Evolutionary conservation across 257 asterid genomes (phyloP).

Genomic region (Lycium barbarum): DNA sequence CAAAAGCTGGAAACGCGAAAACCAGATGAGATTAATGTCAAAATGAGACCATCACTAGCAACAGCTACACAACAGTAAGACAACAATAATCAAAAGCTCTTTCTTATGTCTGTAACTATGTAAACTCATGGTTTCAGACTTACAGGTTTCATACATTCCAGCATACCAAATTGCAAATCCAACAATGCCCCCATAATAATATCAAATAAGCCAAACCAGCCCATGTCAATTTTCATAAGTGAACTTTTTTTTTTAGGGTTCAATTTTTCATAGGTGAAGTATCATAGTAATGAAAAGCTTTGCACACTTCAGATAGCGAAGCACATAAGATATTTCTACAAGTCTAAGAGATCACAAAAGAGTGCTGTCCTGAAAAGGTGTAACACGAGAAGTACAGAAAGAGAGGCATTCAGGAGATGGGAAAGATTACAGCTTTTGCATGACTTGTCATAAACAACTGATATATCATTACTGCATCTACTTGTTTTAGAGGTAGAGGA

Average conservation of each 20-base stretch:
- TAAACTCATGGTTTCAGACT: not conserved
- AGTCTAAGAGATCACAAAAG: not conserved
- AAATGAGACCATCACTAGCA: not conserved
- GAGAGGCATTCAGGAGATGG: not conserved
- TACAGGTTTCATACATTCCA: not conserved
- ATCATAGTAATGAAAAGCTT: not conserved
- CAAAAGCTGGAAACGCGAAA: conserved; percentile 44
- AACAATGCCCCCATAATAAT: not conserved
- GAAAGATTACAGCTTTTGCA: not conserved
- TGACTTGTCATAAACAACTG: not conserved
- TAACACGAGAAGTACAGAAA: conserved; percentile 1
- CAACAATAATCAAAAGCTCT: not conserved
- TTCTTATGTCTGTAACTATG: not conserved
- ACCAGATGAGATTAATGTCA: conserved; percentile 6
- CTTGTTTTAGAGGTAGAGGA: not conserved
- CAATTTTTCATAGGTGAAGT: not conserved
- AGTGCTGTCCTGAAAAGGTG: not conserved
- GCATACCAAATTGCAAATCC: conserved; percentile 11
- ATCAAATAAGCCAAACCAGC: not conserved
- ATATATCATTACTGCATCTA: not conserved
- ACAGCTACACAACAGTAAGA: conserved; percentile 15
- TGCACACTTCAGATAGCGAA: not conserved
- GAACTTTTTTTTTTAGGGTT: not conserved
- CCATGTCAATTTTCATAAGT: conserved; percentile 19
- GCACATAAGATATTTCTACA: not conserved